Base-by-base conservation (phyloP, 1,139 yeast genomes). In the Chernovozyma aurita region DNA sequence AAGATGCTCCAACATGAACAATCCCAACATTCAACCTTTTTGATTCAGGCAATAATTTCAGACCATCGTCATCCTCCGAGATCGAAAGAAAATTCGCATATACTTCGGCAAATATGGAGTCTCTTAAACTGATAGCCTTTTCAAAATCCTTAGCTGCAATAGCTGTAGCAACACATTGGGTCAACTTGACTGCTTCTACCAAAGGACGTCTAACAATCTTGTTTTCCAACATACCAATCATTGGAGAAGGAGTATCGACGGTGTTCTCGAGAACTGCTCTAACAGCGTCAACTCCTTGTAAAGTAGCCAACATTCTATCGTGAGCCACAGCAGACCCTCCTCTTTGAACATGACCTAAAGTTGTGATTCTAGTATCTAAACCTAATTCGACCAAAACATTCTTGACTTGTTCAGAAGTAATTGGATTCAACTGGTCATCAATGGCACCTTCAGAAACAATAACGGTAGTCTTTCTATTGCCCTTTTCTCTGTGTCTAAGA, bases 391-490 rank as follows among this genome's bases (percentile, higher is more conserved):
- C 92, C 44, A 92, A 73, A 13, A 82, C 87, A 35, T 85, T 74
- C 61, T 84, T 84, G 37, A 92, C 97, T 45, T 80, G 79, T 38
- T 77, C 78, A 13, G 95, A 73, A 18, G 88, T 73, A 46, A 92
- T 86, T 39, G 95, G 95, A 36, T 83, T 73, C 53, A 92, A 72
- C 42, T 86, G 84, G 47, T 76, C 75, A 54, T 88, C 88, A 46
- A 88, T 82, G 30, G 98, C 98, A 53, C 98, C 98, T 64, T 92
- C 98, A 18, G 97, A 96, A 30, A 92, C 96, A 59, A 92, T 85
- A 36, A 92, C 96, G 41, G 90, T 88, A 17, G 97, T 86, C 62
- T 90, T 88, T 59, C 98, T 77, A 67, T 87, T 84, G 41, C 98
- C 98, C 53, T 80, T 80, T 26, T 71, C 63, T 53, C 97, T 78